A percentile compares a stretch with the other conserved stretches of the same genome.
These are phyloP conservation scores for Pseudonectria foliicola DNA, from an alignment of 2,329 filamentous ascomycete genomes.

Conservation along the genomic window DNA sequence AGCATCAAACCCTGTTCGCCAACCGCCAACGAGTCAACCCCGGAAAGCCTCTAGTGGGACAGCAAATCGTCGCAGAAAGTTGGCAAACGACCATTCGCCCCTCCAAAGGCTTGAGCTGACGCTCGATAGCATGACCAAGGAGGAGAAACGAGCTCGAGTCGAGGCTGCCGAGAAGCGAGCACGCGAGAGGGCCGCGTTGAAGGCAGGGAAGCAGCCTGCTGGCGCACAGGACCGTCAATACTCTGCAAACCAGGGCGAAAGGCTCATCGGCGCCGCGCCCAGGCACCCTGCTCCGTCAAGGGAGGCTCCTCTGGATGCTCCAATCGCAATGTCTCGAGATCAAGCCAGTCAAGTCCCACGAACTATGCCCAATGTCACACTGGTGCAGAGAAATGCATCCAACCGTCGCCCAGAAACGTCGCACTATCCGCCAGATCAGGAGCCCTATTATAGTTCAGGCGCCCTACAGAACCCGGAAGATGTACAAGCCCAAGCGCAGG, in stretches of 20 bases:
- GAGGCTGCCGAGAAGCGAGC: slow-evolving; percentile 73
- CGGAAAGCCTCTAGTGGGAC: slow-evolving; percentile 34
- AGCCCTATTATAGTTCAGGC: slow-evolving; percentile 13
- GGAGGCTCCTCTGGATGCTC: slow-evolving; percentile 3
- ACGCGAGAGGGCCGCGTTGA: slow-evolving; percentile 50
- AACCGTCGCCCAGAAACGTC: slow-evolving; percentile 11
- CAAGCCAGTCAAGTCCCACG: slow-evolving; percentile 7
- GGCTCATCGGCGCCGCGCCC: slow-evolving; percentile 7
- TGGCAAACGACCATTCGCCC: slow-evolving; percentile 79
- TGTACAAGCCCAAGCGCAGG: slow-evolving; percentile 3
- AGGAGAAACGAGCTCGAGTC: slow-evolving; percentile 82
- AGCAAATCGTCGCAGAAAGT: slow-evolving; percentile 45
- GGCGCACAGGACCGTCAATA: slow-evolving; percentile 18
- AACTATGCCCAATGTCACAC: slow-evolving; percentile 5
- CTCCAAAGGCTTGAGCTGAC: slow-evolving; percentile 89
- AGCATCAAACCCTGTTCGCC: slow-evolving; percentile 13
- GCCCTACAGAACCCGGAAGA: slow-evolving; percentile 16
- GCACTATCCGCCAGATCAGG: slow-evolving; percentile 14
- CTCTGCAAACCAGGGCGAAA: slow-evolving; percentile 11
- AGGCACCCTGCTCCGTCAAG: slow-evolving; percentile 8
- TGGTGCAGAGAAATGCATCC: slow-evolving; percentile 12
- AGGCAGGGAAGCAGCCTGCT: slow-evolving; percentile 19
- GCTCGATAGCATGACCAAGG: slow-evolving; percentile 87
- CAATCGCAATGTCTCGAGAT: slow-evolving; percentile 12
- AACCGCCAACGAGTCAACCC: slow-evolving; percentile 20